phyloP scores from a whole-genome alignment of 345 rosid genomes.

The Pistacia atlantica region DNA sequence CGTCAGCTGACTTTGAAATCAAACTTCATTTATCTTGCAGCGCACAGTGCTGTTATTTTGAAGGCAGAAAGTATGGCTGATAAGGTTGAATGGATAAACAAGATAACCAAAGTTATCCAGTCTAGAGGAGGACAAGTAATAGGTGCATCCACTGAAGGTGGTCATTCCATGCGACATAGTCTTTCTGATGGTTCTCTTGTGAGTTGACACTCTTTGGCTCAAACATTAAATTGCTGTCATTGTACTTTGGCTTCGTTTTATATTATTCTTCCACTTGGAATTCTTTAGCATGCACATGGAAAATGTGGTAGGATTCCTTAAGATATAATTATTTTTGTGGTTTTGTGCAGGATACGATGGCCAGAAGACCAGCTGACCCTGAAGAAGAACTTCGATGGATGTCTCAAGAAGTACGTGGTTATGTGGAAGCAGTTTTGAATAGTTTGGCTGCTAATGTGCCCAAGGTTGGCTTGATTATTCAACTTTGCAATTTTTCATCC shows the following conservation, averaged over 20 bases:
- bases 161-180: conserved; percentile 73
- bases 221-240: not conserved
- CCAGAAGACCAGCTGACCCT: conserved; percentile 79
- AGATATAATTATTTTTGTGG: not conserved
- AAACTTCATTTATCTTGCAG: conserved; percentile 40
- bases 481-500: not conserved
- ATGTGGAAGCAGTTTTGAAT: conserved; percentile 93
- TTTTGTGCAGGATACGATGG: conserved; percentile 71
- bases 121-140: conserved; percentile 63
- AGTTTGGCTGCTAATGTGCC: conserved; percentile 95
- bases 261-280: not conserved
- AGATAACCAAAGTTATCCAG: conserved; percentile 67
- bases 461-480: conserved; percentile 46
- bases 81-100: conserved; percentile 87
- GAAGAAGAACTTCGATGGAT: conserved; percentile 98
- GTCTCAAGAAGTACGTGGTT: conserved; percentile 98
- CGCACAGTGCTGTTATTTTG: conserved; percentile 75
- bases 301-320: not conserved
- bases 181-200: conserved; percentile 96
- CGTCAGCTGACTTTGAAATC: not conserved
- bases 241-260: not conserved
- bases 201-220: conserved; percentile 33
- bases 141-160: conserved; percentile 40
- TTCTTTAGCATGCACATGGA: not conserved
- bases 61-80: conserved; percentile 90